Percentiles rank a stretch among this genome's conserved stretches.
These are phyloP conservation scores for Omphalotus olearius DNA, from an alignment of 1,284 basidiomycete species.

Conservation along the genomic window DNA sequence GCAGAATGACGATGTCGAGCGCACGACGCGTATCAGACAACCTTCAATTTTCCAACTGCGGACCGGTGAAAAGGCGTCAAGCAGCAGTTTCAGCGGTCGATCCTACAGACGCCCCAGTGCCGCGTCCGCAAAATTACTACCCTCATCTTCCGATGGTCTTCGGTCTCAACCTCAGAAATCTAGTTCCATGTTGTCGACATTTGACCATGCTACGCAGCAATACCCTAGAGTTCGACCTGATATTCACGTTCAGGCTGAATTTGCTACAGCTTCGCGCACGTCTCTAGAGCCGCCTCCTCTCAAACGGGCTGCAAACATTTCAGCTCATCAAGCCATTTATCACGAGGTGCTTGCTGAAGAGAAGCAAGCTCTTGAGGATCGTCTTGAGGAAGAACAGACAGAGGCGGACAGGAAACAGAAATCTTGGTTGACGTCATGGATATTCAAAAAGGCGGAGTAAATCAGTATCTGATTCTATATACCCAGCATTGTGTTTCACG, in stretches of 20 bases:
- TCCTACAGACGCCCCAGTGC: slow-evolving; percentile 9
- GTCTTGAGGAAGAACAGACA: slow-evolving; percentile 49
- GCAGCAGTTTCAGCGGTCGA: slow-evolving; percentile 19
- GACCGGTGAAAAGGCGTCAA: slow-evolving; percentile 20
- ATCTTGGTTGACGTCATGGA: slow-evolving; percentile 61
- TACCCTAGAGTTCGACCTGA: slow-evolving; percentile 36
- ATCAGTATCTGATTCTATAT: slow-evolving; percentile 16
- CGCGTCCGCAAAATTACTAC: slow-evolving; percentile 14
- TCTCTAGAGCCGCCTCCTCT: slow-evolving; percentile 28
- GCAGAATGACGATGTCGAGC: slow-evolving; percentile 44
- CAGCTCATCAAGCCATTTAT: slow-evolving; percentile 56
- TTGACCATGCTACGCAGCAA: slow-evolving; percentile 26
- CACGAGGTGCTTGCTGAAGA: slow-evolving; percentile 67
- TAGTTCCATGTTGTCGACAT: slow-evolving; percentile 34
- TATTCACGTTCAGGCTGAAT: slow-evolving; percentile 36
- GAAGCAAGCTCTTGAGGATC: slow-evolving; percentile 46
- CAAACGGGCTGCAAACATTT: slow-evolving; percentile 34
- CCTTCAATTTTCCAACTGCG: slow-evolving; percentile 34
- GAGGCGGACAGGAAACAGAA: slow-evolving; percentile 44
- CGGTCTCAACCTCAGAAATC: slow-evolving; percentile 22
- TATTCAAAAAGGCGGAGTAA: slow-evolving; percentile 39
- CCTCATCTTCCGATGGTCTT: slow-evolving; percentile 26
- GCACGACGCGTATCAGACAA: slow-evolving; percentile 30
- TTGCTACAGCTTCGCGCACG: slow-evolving; percentile 31
- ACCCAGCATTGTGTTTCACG: slow-evolving; percentile 28